Evolutionary conservation across 2,329 filamentous ascomycete species (phyloP).

Genomic region (Colletotrichum orbiculare): DNA sequence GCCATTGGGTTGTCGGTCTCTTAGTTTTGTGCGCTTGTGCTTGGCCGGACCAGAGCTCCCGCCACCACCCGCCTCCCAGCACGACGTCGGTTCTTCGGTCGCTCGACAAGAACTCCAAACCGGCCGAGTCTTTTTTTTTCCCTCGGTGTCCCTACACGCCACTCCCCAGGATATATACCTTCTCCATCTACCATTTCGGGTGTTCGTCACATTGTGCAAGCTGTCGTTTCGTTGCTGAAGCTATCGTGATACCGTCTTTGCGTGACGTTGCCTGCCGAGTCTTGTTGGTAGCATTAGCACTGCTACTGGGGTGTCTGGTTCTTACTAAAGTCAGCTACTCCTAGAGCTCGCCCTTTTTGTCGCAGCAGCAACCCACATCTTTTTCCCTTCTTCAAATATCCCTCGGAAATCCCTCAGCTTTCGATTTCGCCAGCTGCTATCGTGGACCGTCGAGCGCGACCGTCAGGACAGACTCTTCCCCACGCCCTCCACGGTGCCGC

Average conservation of each 20-base stretch:
- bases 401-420: slow-evolving; percentile 12
- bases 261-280: slow-evolving; percentile 33
- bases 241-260: slow-evolving; percentile 27
- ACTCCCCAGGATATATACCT: slow-evolving; percentile 1
- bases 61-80: slow-evolving; percentile 13
- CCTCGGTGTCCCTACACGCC: slow-evolving; percentile 5
- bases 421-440: slow-evolving; percentile 2
- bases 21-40: not conserved
- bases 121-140: not conserved
- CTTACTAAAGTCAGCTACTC: slow-evolving; percentile 34
- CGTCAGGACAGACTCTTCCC: too few species aligned
- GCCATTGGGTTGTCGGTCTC: not conserved
- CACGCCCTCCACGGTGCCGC: slow-evolving; percentile 2
- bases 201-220: not conserved
- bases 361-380: slow-evolving; percentile 30
- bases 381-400: slow-evolving; percentile 17
- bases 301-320: slow-evolving; percentile 30
- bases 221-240: slow-evolving; percentile 24
- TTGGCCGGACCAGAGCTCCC: slow-evolving; percentile 27
- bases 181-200: not conserved
- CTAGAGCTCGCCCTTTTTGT: slow-evolving; percentile 21
- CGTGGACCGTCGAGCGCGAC: not conserved
- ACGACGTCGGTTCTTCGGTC: slow-evolving; percentile 5
- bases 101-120: slow-evolving; percentile 6
- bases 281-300: slow-evolving; percentile 25